A percentile compares a stretch with the other conserved stretches of the same genome.
These are phyloP conservation scores for Ehretia macrophylla DNA, from an alignment of 257 asterid genomes.

Conservation along the genomic window DNA sequence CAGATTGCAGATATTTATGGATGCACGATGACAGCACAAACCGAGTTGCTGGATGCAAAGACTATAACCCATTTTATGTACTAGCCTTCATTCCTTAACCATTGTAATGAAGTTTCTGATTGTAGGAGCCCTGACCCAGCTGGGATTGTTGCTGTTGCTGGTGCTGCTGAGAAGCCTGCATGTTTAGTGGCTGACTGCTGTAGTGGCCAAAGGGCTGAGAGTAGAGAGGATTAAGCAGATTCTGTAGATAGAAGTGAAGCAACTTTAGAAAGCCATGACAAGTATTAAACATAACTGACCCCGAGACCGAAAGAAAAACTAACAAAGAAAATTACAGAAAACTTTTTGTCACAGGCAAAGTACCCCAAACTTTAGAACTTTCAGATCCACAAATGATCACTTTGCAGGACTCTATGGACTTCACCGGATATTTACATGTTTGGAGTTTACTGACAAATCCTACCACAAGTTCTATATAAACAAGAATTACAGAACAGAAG, in stretches of 20 bases:
- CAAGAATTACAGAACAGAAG: constrained; percentile 1
- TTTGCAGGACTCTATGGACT: neutral
- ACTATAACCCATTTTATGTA: constrained; percentile 27
- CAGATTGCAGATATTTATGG: constrained; percentile 15
- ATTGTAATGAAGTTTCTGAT: constrained; percentile 70
- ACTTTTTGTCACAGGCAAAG: neutral
- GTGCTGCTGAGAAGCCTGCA: constrained; percentile 63
- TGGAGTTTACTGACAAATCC: neutral
- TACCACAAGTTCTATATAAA: neutral
- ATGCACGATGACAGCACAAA: constrained; percentile 47
- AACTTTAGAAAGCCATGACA: neutral
- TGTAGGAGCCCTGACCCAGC: constrained; percentile 72
- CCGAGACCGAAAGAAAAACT: constrained; percentile 8
- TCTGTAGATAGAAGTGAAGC: constrained; percentile 33
- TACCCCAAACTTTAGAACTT: neutral
- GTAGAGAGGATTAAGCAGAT: constrained; percentile 67
- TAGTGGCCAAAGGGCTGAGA: constrained; percentile 83
- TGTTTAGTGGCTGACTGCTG: constrained; percentile 56
- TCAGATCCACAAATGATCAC: neutral
- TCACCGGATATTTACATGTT: neutral
- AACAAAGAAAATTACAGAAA: neutral
- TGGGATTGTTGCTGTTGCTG: constrained; percentile 46
- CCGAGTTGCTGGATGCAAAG: constrained; percentile 52
- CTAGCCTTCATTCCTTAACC: constrained; percentile 34
- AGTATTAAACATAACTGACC: neutral